Evolutionary conservation across 1,139 yeast species (phyloP), one percentile per base, ranked within the genome.

Genomic region (Saccharomyces hybrid): DNA sequence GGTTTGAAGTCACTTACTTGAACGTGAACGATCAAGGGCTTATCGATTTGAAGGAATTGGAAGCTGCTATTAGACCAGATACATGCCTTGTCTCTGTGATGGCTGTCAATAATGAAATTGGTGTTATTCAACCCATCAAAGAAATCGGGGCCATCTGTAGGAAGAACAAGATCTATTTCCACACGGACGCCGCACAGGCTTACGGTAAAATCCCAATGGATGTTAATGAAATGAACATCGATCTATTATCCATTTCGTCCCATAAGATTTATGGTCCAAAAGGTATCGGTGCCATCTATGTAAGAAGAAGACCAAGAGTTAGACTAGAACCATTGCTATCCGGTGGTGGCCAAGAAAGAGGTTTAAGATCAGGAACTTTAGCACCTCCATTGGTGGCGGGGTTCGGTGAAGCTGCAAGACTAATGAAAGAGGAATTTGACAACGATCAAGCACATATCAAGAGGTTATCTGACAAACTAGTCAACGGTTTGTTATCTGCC

Each of bases 281-380:
- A 81, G 99, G 99, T 59, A 81, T 90, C 61, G 99, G 99, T 66
- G 99, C 99, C 14, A 78, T 91, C 64, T 93, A 81, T 69, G 93
- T 95, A 46, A 84, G 99, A 74, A 87, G 99, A 79, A 84, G 99
- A 73, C 99, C 99, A 61, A 84, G 99, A 75, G 99, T 95, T 53
- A 86, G 99, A 80, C 72, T 93, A 61, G 97, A 91, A 62, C 97
- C 99, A 38, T 77, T 93, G 57, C 87, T 93, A 63, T 86, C 90
- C 58, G 99, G 99, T 64, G 99, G 99, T 73, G 99, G 99, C 54
- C 99, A 93, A 76, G 99, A 93, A 75, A 86, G 99, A 75, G 99
- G 99, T 59, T 78, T 93, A 66, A 82, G 99, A 74, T 88, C 96
- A 7, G 99, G 99, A 59, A 93, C 99, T 34, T 79, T 93, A 69